Conservation (phyloP, 768 basidiomycete genomes). For the Baorangia bicolor region DNA sequence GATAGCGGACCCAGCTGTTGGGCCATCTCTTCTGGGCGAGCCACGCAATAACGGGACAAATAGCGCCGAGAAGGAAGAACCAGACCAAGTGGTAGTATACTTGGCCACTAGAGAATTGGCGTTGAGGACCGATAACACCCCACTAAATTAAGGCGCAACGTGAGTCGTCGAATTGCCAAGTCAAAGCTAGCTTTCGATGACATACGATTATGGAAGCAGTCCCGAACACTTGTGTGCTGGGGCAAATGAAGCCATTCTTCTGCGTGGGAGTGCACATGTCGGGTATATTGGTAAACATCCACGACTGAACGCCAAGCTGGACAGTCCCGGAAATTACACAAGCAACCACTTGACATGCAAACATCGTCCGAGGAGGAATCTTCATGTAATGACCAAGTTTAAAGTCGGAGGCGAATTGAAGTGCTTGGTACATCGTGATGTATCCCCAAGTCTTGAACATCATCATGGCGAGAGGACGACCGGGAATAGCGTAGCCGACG, state of each 20-base stretch:
- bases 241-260: conserved; percentile 29
- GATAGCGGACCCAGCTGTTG: conserved; percentile 57
- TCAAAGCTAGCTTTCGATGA: conserved; percentile 8
- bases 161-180: background rate
- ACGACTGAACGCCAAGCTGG: conserved; percentile 63
- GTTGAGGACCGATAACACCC: conserved; percentile 81
- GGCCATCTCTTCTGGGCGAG: conserved; percentile 58
- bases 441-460: conserved; percentile 75
- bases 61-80: conserved; percentile 78
- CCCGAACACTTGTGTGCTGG: conserved; percentile 45
- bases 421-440: conserved; percentile 61
- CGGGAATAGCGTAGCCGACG: conserved; percentile 55
- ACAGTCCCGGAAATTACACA: conserved; percentile 61
- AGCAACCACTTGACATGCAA: conserved; percentile 66
- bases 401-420: conserved; percentile 71
- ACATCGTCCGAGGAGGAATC: conserved; percentile 66
- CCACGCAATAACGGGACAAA: conserved; percentile 59
- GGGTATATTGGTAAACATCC: conserved; percentile 48
- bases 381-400: conserved; percentile 78
- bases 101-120: conserved; percentile 69
- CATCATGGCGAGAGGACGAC: conserved; percentile 75
- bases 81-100: conserved; percentile 61
- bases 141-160: conserved; percentile 32
- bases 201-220: conserved; percentile 53
- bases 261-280: conserved; percentile 31